These are phyloP conservation scores for Amylocystis lapponica DNA, from an alignment of 768 basidiomycete genomes.

Conservation along the genomic window DNA sequence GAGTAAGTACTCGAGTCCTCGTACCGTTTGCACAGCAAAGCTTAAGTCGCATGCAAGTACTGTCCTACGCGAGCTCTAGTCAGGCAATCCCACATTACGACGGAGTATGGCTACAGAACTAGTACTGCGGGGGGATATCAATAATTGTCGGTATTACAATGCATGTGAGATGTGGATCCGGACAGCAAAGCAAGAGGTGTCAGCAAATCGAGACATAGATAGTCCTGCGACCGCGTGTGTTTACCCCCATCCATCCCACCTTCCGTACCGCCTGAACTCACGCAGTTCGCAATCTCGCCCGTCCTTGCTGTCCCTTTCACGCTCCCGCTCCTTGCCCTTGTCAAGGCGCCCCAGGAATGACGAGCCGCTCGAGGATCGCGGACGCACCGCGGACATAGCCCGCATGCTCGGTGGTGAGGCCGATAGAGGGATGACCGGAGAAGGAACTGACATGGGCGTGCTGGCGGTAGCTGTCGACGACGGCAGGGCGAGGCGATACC, in stretches of 20 bases:
- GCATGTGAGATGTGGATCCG: neutral
- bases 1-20: no score
- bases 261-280: conserved; percentile 77
- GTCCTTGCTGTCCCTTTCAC: conserved; percentile 52
- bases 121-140: no score
- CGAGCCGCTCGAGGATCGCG: conserved; percentile 50
- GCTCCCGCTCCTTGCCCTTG: conserved; percentile 58
- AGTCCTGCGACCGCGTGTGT: neutral
- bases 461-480: conserved; percentile 20
- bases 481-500: conserved; percentile 79
- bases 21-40: no score
- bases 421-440: conserved; percentile 1
- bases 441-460: conserved; percentile 14
- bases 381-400: conserved; percentile 32
- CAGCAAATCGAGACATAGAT: neutral
- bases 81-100: no score
- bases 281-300: conserved; percentile 61
- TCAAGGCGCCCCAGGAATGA: conserved; percentile 42
- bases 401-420: conserved; percentile 28
- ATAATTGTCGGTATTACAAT: conserved; percentile 5
- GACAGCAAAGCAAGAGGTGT: neutral
- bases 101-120: no score
- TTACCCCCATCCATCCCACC: conserved; percentile 81
- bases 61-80: no score
- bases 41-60: no score